Conservation (phyloP, 225 moss, liverwort and hornwort genomes). For the Takakia lepidozioides region DNA sequence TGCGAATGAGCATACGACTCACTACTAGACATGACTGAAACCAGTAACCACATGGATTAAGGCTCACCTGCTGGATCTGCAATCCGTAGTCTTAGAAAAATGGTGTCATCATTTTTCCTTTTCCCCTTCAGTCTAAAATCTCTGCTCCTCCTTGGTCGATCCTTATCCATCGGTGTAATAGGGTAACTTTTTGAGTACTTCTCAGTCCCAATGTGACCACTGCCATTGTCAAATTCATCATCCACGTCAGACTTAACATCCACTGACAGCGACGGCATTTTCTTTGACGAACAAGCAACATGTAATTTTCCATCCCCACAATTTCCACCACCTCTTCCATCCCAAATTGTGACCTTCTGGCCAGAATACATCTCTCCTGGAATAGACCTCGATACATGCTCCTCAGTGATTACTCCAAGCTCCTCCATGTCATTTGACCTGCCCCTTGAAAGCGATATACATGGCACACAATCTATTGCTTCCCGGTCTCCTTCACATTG, state of each 20-base stretch:
- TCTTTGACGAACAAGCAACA: conserved; percentile 6
- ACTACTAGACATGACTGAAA: no score
- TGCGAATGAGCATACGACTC: no score
- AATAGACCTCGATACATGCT: conserved; percentile 5
- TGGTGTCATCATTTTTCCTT: conserved; percentile 53
- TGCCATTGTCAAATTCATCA: conserved; percentile 2
- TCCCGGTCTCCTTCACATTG: conserved; percentile 26
- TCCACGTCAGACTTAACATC: not conserved
- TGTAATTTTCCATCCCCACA: conserved; percentile 1
- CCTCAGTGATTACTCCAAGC: conserved; percentile 3
- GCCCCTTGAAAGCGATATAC: conserved; percentile 6
- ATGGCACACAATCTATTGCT: conserved; percentile 11
- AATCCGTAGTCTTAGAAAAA: conserved; percentile 57
- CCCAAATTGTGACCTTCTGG: not conserved
- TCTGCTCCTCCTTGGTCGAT: conserved; percentile 31
- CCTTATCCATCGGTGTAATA: no score
- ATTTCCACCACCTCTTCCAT: not conserved
- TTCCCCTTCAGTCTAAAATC: conserved; percentile 64
- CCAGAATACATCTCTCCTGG: conserved; percentile 5
- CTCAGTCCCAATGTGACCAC: not conserved
- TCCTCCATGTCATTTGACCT: conserved; percentile 10
- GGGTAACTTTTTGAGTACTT: conserved; percentile 13
- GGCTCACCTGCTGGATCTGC: conserved; percentile 37
- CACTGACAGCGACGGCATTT: not conserved
- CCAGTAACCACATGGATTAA: no score